Evolutionary conservation across 1,139 yeast genomes (phyloP).

Genomic region (Taphrina populina): DNA sequence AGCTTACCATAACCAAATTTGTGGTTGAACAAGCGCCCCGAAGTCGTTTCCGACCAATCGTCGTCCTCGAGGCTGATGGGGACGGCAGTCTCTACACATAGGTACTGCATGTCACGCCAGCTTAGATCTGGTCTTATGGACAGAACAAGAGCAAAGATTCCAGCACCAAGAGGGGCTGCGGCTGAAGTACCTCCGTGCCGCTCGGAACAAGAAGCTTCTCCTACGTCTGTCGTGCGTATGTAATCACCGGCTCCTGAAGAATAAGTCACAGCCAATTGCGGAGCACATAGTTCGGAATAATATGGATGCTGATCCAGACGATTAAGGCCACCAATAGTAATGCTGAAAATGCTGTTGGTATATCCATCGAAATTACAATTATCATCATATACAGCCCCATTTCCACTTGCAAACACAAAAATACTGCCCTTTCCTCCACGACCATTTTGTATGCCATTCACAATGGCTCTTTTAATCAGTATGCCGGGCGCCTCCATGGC

Average conservation of each 20-base stretch:
- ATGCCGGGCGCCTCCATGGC: constrained; percentile 82
- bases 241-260: constrained; percentile 88
- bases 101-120: constrained; percentile 94
- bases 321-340: constrained; percentile 93
- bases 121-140: constrained; percentile 78
- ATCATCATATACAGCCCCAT: constrained; percentile 80
- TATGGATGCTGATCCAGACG: constrained; percentile 78
- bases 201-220: constrained; percentile 63
- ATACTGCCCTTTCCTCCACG: constrained; percentile 78
- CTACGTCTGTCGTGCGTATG: constrained; percentile 85
- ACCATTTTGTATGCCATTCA: constrained; percentile 83
- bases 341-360: constrained; percentile 91
- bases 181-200: constrained; percentile 97
- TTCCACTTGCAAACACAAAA: constrained; percentile 95
- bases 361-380: constrained; percentile 97
- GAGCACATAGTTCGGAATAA: constrained; percentile 90
- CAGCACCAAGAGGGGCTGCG: constrained; percentile 98
- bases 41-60: constrained; percentile 53
- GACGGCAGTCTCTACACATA: constrained; percentile 71
- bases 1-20: constrained; percentile 89
- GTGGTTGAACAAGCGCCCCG: constrained; percentile 72
- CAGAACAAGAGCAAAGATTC: constrained; percentile 77
- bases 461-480: constrained; percentile 74
- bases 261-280: constrained; percentile 93
- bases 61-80: constrained; percentile 68